Conservation (phyloP, 371 early-diverging fungal genomes). For the Mortierella sp. region DNA sequence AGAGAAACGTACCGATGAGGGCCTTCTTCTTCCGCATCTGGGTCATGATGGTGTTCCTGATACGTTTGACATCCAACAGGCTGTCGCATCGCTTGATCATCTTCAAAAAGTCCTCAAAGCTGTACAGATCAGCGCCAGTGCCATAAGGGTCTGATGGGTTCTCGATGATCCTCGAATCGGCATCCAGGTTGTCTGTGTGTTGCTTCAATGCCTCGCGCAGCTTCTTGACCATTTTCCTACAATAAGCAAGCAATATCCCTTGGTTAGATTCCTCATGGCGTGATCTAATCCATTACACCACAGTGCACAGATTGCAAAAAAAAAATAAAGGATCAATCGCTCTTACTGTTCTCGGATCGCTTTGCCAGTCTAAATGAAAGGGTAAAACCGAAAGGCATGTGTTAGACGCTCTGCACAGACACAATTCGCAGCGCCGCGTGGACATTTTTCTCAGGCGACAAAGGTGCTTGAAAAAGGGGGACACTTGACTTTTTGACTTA, state of each 20-base stretch:
- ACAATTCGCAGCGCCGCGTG: not conserved
- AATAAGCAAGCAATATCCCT: not conserved
- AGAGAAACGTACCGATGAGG: constrained; percentile 58
- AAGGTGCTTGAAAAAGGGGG: not conserved
- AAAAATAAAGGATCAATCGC: not conserved
- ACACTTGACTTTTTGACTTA: constrained; percentile 45
- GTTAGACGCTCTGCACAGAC: constrained; percentile 6
- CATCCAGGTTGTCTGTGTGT: constrained; percentile 68
- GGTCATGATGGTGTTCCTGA: constrained; percentile 79
- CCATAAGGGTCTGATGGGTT: constrained; percentile 40
- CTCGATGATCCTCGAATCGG: constrained; percentile 29
- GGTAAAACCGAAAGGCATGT: not conserved
- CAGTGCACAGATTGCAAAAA: constrained; percentile 19
- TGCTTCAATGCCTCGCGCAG: constrained; percentile 79
- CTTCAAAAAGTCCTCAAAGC: constrained; percentile 83
- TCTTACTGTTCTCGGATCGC: constrained; percentile 77
- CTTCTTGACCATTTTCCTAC: constrained; percentile 77
- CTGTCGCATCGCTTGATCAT: constrained; percentile 82
- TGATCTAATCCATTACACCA: not conserved
- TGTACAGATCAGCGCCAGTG: constrained; percentile 61
- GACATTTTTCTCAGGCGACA: not conserved
- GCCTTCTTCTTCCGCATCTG: constrained; percentile 81
- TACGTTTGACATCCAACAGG: constrained; percentile 71
- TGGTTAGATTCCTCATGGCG: not conserved
- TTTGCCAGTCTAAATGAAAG: constrained; percentile 62